Conservation (phyloP, 306 rosid species). For the Carpinus fangiana region DNA sequence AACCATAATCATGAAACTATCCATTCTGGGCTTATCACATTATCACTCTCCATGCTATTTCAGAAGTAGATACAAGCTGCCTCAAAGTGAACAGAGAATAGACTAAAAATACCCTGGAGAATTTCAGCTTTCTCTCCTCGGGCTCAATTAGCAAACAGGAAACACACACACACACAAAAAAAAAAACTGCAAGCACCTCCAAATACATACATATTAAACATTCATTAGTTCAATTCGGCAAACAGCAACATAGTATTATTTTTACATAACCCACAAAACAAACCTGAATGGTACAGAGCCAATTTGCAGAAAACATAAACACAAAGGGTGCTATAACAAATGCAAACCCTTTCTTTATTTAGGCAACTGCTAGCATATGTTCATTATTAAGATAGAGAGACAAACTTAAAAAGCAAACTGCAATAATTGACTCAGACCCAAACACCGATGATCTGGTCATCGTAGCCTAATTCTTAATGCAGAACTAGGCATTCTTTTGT, state of each 20-base stretch:
- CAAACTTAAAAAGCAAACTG: slow-evolving; percentile 32
- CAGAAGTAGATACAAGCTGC: background rate
- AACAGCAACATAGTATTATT: slow-evolving; percentile 22
- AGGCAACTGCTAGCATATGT: slow-evolving; percentile 33
- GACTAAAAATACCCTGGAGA: background rate
- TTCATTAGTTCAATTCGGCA: slow-evolving; percentile 15
- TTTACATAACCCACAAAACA: slow-evolving; percentile 30
- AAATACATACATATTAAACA: background rate
- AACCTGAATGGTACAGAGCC: slow-evolving; percentile 17
- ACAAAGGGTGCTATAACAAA: slow-evolving; percentile 1
- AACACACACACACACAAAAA: background rate
- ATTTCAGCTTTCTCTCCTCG: background rate
- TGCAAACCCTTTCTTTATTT: slow-evolving; percentile 40
- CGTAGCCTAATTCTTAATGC: slow-evolving; percentile 33
- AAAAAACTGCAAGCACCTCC: background rate
- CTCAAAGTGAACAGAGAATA: background rate
- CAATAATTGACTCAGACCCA: slow-evolving; percentile 26
- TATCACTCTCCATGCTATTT: background rate
- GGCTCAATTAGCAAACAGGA: background rate
- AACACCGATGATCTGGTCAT: slow-evolving; percentile 25
- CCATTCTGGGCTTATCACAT: background rate
- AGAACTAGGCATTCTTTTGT: slow-evolving; percentile 72
- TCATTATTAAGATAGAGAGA: slow-evolving; percentile 23
- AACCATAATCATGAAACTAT: background rate
- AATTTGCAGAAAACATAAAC: slow-evolving; percentile 28